A percentile compares a stretch with the other conserved stretches of the same genome.
These are phyloP conservation scores for Xylariales sp. DNA, from an alignment of 2,329 filamentous ascomycete genomes.

Conservation along the genomic window DNA sequence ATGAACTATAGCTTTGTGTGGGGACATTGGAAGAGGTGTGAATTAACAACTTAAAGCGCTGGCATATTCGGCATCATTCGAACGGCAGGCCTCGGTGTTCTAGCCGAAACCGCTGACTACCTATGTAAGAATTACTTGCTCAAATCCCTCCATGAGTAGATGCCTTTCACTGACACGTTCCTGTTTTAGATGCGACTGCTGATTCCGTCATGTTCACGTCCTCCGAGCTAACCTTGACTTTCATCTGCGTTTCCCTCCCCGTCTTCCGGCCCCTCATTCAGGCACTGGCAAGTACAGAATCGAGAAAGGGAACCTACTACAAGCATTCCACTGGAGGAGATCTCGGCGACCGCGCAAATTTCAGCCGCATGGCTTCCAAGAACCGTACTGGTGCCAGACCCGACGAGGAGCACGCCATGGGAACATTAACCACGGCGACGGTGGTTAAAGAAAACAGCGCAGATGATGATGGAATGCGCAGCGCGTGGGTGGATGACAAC, in stretches of 20 bases:
- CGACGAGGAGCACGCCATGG: constrained; percentile 1
- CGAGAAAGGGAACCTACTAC: neutral
- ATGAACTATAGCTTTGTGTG: no score
- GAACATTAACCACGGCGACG: neutral
- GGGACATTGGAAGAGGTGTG: neutral
- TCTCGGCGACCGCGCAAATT: neutral
- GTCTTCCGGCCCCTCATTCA: constrained; percentile 13
- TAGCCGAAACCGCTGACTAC: constrained; percentile 10
- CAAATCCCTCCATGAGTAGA: no score
- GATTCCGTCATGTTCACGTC: constrained; percentile 13
- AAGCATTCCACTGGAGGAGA: neutral
- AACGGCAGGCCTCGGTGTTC: constrained; percentile 8
- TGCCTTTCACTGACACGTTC: neutral
- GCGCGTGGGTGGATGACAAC: neutral
- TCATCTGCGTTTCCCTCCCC: constrained; percentile 13
- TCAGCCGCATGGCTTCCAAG: neutral
- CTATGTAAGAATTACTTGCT: constrained; percentile 5
- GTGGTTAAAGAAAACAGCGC: neutral
- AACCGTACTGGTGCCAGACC: neutral
- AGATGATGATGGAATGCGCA: neutral
- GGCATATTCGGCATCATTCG: constrained; percentile 12
- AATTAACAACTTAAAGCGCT: constrained; percentile 8
- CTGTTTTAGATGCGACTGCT: constrained; percentile 12
- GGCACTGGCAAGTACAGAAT: neutral
- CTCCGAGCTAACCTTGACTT: constrained; percentile 13